A percentile compares a stretch with the other conserved stretches of the same genome.
These are phyloP conservation scores for Inonotus hispidus DNA, from an alignment of 1,284 basidiomycete genomes.

Conservation along the genomic window DNA sequence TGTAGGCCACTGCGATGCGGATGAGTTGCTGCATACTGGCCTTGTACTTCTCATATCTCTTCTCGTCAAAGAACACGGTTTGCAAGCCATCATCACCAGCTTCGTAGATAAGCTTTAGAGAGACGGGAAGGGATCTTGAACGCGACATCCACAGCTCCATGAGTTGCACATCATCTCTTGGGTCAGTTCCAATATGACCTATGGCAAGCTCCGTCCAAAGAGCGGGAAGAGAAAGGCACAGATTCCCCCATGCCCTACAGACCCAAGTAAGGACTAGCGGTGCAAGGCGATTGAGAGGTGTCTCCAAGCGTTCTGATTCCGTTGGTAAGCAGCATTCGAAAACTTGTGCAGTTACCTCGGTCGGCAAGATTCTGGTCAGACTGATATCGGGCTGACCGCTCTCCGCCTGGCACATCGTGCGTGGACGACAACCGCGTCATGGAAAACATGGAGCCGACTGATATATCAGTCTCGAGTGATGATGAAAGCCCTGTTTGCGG, in stretches of 20 bases:
- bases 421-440: neutral
- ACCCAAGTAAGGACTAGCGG: constrained; percentile 14
- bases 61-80: neutral
- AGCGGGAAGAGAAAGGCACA: constrained; percentile 10
- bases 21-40: constrained; percentile 2
- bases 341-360: constrained; percentile 8
- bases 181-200: constrained; percentile 8
- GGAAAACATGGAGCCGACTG: neutral
- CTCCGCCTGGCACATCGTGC: neutral
- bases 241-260: constrained; percentile 8
- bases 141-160: constrained; percentile 7
- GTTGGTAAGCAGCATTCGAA: constrained; percentile 10
- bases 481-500: neutral
- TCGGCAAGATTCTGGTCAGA: neutral
- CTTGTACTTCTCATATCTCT: neutral
- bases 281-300: constrained; percentile 4
- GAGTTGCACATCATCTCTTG: constrained; percentile 1
- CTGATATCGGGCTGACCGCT: neutral
- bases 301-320: neutral
- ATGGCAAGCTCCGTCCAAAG: constrained; percentile 10
- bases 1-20: neutral
- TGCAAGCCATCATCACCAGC: constrained; percentile 1
- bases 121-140: constrained; percentile 3
- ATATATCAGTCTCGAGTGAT: neutral
- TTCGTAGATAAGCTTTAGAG: constrained; percentile 4